A percentile compares a stretch with the other conserved stretches of the same genome.
Conservation (phyloP, 352 stramenopile species). For the Pythium grandisporangium region DNA sequence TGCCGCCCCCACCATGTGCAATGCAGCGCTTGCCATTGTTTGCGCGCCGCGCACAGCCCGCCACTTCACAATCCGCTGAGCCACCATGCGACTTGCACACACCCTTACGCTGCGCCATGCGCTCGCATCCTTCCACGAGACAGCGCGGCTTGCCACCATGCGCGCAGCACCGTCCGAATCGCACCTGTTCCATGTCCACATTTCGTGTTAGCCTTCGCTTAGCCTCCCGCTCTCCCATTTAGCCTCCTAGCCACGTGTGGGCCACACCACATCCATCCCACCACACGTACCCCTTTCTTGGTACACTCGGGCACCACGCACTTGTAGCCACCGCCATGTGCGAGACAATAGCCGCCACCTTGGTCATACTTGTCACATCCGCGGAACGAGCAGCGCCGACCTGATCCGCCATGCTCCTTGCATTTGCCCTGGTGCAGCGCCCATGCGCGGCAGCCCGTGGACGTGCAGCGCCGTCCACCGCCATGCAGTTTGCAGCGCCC, state of each 20-base stretch:
- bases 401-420: conserved; percentile 64
- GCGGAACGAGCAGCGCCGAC: conserved; percentile 51
- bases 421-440: conserved; percentile 59
- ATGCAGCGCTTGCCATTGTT: conserved; percentile 79
- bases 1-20: conserved; percentile 67
- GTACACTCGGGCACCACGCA: conserved; percentile 57
- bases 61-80: conserved; percentile 45
- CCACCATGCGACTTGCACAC: conserved; percentile 80
- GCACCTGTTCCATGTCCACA: too few relatives aligned
- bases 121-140: conserved; percentile 53
- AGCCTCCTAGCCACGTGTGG: too few relatives aligned
- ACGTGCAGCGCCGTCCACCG: conserved; percentile 45
- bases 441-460: conserved; percentile 43
- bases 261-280: too few relatives aligned
- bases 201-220: too few relatives aligned
- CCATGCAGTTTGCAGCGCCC: conserved; percentile 63
- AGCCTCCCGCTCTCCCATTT: too few relatives aligned
- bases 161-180: conserved; percentile 63
- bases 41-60: conserved; percentile 53
- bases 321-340: conserved; percentile 62
- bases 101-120: conserved; percentile 44
- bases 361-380: conserved; percentile 76
- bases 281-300: conserved; percentile 85
- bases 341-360: conserved; percentile 63
- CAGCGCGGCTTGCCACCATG: conserved; percentile 70